Conservation (phyloP, 2,329 filamentous ascomycete species). For the Fusarium sp. region DNA sequence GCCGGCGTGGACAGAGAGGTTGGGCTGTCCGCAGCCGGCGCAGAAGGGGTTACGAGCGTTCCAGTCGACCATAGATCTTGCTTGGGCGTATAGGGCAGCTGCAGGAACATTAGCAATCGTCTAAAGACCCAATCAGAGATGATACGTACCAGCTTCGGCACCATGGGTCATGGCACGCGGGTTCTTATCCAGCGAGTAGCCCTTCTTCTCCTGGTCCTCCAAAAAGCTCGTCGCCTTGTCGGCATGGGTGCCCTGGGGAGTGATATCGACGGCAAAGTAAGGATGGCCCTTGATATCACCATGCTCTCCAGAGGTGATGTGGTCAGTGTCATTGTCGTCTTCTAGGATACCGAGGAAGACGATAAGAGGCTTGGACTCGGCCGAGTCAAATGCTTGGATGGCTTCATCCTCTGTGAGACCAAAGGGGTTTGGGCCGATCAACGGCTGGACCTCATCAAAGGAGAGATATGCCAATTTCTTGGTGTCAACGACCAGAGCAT, state of each 20-base stretch:
- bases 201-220: conserved; percentile 64
- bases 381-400: conserved; percentile 82
- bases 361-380: conserved; percentile 76
- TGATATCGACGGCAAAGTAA: conserved; percentile 92
- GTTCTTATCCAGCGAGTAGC: conserved; percentile 77
- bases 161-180: conserved; percentile 74
- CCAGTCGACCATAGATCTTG: conserved; percentile 92
- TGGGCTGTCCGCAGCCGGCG: conserved; percentile 87
- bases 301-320: conserved; percentile 59
- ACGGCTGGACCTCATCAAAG: conserved; percentile 76
- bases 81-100: conserved; percentile 94
- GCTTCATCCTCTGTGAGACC: conserved; percentile 79
- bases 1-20: conserved; percentile 83
- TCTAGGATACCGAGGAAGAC: conserved; percentile 92
- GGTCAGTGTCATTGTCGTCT: conserved; percentile 61
- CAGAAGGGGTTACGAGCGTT: conserved; percentile 95
- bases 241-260: conserved; percentile 76
- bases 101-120: conserved; percentile 28
- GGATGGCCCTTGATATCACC: conserved; percentile 84
- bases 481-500: conserved; percentile 75
- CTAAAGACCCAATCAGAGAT: neutral
- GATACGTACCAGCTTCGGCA: conserved; percentile 71
- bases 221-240: conserved; percentile 71
- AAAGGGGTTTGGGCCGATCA: conserved; percentile 83
- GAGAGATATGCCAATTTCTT: conserved; percentile 77